These are phyloP conservation scores for Mucor indicus DNA, from an alignment of 371 early-diverging fungal genomes.

Conservation along the genomic window DNA sequence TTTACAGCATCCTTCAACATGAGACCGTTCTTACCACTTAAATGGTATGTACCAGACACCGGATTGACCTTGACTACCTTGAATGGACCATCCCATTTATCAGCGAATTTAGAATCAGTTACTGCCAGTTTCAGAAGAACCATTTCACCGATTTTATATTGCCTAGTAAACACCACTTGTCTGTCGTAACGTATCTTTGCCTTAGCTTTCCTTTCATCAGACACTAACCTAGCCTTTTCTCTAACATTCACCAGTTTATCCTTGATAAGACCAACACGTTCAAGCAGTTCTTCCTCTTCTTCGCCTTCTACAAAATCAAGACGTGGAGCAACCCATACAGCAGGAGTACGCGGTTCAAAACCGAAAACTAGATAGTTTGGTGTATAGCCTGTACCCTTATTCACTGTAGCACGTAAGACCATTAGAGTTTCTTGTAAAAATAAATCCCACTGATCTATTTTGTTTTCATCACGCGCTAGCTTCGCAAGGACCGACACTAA, in stretches of 20 bases:
- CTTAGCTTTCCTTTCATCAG: background rate
- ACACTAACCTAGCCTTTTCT: background rate
- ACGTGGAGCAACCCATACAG: constrained; percentile 15
- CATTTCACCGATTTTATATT: constrained; percentile 13
- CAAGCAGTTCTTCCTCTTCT: constrained; percentile 1
- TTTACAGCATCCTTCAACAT: constrained; percentile 10
- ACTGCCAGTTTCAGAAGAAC: constrained; percentile 6
- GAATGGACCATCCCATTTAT: constrained; percentile 17
- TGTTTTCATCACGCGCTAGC: background rate
- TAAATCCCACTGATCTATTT: constrained; percentile 8
- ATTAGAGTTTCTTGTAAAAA: constrained; percentile 5
- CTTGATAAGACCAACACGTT: background rate
- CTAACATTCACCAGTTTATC: background rate
- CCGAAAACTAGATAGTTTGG: constrained; percentile 21
- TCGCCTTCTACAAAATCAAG: constrained; percentile 18
- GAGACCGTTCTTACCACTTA: constrained; percentile 5
- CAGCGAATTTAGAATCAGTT: constrained; percentile 9
- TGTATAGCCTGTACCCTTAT: constrained; percentile 9
- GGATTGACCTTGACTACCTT: background rate
- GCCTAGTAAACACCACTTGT: background rate
- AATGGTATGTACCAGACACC: constrained; percentile 8
- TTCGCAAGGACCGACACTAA: constrained; percentile 9
- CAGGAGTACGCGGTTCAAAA: constrained; percentile 16
- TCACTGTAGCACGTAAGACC: constrained; percentile 10
- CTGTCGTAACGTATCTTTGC: constrained; percentile 8